Evolutionary conservation across 1,139 yeast genomes (phyloP).

Genomic region (Spencermartinsiella ligniputridi): DNA sequence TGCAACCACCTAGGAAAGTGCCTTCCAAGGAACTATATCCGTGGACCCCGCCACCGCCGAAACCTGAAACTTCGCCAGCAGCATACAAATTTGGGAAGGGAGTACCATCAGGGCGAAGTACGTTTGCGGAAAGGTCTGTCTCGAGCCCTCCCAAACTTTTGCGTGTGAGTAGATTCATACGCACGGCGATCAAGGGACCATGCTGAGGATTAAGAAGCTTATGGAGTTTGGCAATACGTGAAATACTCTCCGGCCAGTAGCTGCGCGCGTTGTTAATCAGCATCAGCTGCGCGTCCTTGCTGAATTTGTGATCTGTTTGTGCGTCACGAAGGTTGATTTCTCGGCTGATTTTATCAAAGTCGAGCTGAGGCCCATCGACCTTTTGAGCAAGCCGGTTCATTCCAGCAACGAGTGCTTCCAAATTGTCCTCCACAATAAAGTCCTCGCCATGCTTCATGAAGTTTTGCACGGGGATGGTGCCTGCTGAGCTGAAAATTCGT

Average conservation of each 20-base stretch:
- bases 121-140: constrained; percentile 3
- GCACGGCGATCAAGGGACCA: constrained; percentile 5
- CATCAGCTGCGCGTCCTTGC: constrained; percentile 5
- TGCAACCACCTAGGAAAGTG: constrained; percentile 4
- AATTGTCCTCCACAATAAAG: constrained; percentile 1
- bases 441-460: constrained; percentile 2
- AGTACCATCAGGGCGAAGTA: not conserved
- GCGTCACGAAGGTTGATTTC: constrained; percentile 1
- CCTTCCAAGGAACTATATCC: constrained; percentile 6
- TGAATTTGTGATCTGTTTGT: constrained; percentile 2
- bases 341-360: not conserved
- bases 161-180: constrained; percentile 2
- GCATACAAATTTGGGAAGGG: constrained; percentile 1
- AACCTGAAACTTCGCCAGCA: constrained; percentile 2
- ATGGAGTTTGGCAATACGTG: constrained; percentile 3
- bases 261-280: constrained; percentile 4
- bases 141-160: constrained; percentile 3
- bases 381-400: constrained; percentile 1
- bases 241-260: constrained; percentile 2
- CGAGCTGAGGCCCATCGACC: constrained; percentile 1
- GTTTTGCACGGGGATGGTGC: constrained; percentile 3
- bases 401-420: constrained; percentile 3
- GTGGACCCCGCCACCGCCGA: constrained; percentile 5
- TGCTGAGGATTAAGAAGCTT: constrained; percentile 5
- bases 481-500: constrained; percentile 1